A percentile compares a stretch with the other conserved stretches of the same genome.
phyloP scores from a whole-genome alignment of 768 basidiomycete species.

The Lactarius hatsudake region DNA sequence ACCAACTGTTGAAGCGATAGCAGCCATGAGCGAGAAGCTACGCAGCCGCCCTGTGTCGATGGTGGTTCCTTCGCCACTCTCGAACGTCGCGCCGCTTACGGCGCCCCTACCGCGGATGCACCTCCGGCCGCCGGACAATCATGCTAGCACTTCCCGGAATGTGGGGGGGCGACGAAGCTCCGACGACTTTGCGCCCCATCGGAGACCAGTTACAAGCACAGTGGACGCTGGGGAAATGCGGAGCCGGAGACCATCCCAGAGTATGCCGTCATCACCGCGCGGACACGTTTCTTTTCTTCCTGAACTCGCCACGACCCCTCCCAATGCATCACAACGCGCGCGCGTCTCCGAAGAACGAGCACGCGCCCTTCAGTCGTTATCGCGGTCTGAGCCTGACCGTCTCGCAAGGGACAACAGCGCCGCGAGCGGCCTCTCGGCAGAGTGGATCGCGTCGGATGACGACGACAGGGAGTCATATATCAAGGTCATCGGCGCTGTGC shows the following conservation, averaged over 20 bases:
- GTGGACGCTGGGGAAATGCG: neutral
- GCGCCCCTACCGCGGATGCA: neutral
- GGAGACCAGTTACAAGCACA: neutral
- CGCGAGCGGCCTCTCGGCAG: slow-evolving; percentile 7
- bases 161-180: neutral
- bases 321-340: neutral
- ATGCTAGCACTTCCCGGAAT: neutral
- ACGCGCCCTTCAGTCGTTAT: neutral
- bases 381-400: neutral
- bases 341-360: neutral
- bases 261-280: neutral
- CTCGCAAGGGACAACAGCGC: neutral
- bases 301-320: neutral
- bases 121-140: neutral
- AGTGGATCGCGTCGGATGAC: slow-evolving; percentile 23
- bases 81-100: neutral
- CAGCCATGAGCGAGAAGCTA: neutral
- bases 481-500: slow-evolving; percentile 15
- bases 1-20: slow-evolving; percentile 8
- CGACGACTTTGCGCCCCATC: neutral
- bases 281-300: neutral
- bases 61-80: neutral
- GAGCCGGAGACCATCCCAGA: neutral
- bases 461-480: neutral
- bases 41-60: neutral